Evolutionary conservation across 169 alveolate species (phyloP), one percentile per base, ranked within the genome.

Genomic region (Theileria orientalis): DNA sequence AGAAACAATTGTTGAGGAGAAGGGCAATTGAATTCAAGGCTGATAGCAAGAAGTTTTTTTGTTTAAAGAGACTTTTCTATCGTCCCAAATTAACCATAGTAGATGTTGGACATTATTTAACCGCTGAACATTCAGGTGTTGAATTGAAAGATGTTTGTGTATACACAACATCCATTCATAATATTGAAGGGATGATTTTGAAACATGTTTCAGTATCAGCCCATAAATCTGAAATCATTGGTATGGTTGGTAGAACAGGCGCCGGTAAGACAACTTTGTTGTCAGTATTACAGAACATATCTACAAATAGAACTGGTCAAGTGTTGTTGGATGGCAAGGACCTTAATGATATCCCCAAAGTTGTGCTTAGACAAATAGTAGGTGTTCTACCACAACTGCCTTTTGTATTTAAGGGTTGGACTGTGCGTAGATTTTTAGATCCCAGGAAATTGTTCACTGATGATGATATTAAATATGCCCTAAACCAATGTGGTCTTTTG

Each of bases 371-470:
- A 0, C 77, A 79, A 27, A 40, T 72, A 27, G 40, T 79, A 46
- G 87, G 87, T 37, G 75, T 79, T 5, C 61, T 79, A 7, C 83
- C 87, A 1, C 87, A 79, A 25, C 19, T 73, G 14, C 78, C 87
- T n/a, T n/a, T n/a, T n/a, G n/a, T n/a, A n/a, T n/a, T n/a, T n/a
- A n/a, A n/a, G n/a, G n/a, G n/a, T n/a, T 79, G 87, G 87, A 79
- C 87, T 5, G 61, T 79, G 0, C 70, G 87, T 40, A 57, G 83
- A 8, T 79, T 79, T 51, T 52, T 79, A 37, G 87, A 79, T 32
- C 87, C 87, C 3, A 69, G 87, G 29, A 70, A 46, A 72, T 42
- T 70, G 32, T 73, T 49, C 66, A 40, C 76, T 21, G 87, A 71
- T 40, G 74, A 61, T 6, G 83, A 70, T 16, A 66, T 79, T 47